A percentile compares a stretch with the other conserved stretches of the same genome.
These are phyloP conservation scores for Curvularia spicifera DNA, from an alignment of 2,329 filamentous ascomycete genomes.

Conservation along the genomic window DNA sequence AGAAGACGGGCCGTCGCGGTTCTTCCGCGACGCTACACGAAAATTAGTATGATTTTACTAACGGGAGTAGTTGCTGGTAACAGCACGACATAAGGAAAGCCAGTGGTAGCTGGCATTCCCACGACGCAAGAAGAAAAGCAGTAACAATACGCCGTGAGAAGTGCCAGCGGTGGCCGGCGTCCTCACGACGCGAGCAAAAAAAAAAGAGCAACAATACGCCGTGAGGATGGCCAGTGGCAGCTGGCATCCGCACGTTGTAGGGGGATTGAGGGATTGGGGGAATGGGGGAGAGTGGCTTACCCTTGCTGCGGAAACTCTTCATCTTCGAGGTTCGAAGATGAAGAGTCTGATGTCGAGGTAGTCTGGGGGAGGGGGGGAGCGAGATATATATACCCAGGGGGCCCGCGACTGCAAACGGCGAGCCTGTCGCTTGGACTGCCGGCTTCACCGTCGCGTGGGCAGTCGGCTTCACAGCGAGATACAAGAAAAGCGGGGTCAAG, in stretches of 20 bases:
- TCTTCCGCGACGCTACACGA: conserved; percentile 26
- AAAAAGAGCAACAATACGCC: no score
- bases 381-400: no score
- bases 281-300: conserved; percentile 8
- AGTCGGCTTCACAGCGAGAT: conserved; percentile 4
- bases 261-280: no score
- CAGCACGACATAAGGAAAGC: not conserved
- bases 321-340: conserved; percentile 9
- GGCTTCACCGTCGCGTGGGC: not conserved
- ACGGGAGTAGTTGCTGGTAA: not conserved
- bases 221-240: no score
- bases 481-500: conserved; percentile 3
- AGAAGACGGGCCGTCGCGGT: conserved; percentile 20
- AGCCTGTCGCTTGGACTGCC: no score
- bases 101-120: not conserved
- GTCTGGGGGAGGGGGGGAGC: no score
- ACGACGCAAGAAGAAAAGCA: no score
- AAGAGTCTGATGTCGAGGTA: not conserved
- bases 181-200: no score
- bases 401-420: no score
- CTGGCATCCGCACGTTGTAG: no score
- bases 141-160: not conserved
- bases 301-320: conserved; percentile 31
- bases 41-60: no score
- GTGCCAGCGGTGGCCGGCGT: no score